Evolutionary conservation across 768 basidiomycete genomes (phyloP), one percentile per base, ranked within the genome.

Genomic region (Lactarius sp.): DNA sequence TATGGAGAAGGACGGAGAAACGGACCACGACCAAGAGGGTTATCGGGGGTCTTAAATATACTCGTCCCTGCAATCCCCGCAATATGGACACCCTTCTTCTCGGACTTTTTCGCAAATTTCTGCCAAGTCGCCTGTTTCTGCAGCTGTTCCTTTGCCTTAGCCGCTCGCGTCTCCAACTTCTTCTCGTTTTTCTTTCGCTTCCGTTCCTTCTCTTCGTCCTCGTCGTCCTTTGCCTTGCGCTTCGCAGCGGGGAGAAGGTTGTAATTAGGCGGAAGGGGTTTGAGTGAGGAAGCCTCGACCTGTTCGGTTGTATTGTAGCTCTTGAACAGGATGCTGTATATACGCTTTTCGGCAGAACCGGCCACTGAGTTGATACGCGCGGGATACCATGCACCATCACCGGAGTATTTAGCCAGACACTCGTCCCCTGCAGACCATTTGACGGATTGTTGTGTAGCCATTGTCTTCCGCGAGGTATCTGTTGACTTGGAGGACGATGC

Each of bases 131-230:
- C 84, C 76, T 94, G 92, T 76, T 93, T 92, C 66, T 78, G 79
- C 37, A 77, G 80, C 77, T 95, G 93, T 72, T 95, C 93, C 74
- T 93, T 92, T 10, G 92, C 89, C 75, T 95, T 95, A 9, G 85
- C 82, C 41, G 91, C 92, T 70, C 82, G 85, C 18, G 78, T 82
- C 78, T 94, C 93, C 47, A 92, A 68, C 75, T 94, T 94, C 80
- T 94, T 94, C 80, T 94, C 93, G 71, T 93, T 94, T 79, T 92
- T 93, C 80, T 94, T 94, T 82, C 92, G 91, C 83, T 93, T 94
- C 74, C 75, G 78, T 68, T 94, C 93, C 74, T 85, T 81, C 76
- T 94, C 92, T 69, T 91, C 90, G 73, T 94, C 93, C 74, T 94
- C 92, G 69, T 75, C 85, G 71, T 87, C 86, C 56, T 77, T 84